Evolutionary conservation across 768 basidiomycete species (phyloP), one percentile per base, ranked within the genome.

Genomic region (Boletus coccyginus): DNA sequence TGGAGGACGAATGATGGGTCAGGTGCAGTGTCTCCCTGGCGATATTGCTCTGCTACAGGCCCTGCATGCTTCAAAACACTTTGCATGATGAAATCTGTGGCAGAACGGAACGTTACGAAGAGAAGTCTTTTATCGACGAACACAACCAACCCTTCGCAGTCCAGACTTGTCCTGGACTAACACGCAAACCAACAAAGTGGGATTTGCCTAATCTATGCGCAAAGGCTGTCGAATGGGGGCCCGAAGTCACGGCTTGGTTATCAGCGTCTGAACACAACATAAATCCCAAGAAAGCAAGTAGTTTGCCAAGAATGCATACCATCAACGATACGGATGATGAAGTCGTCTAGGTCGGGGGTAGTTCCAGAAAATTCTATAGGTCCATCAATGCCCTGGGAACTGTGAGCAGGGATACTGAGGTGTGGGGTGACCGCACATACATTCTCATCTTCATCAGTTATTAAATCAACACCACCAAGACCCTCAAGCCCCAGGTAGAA

Each of bases 401-500:
- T 32, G 48, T 62, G 19, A 63, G 53, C n/a, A 45, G 52, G 17
- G 12, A 44, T 51, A n/a, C 3, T 48, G 36, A 53, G 24, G n/a
- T 49, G 41, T 7, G 36, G n/a, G 46, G 36, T 19, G 21, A n/a
- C 33, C 40, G 17, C 16, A 70, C 82, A 24, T 61, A 93, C 92
- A 69, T 89, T 82, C 58, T 90, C 84, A 48, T 87, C 76, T 63
- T 87, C 85, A 33, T 87, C 85, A 0, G 84, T 88, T 48, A 90
- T 87, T 78, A 97, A 80, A 55, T 90, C 85, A 27, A 98, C 57
- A 3, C 81, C 85, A 14, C 96, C 94, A 2, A 94, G 74, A 0
- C 94, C 95, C 64, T 98, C 94, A 32, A 95, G 72, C 0, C 93
- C 94, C 60, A 89, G 74, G 66, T 98, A 96, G 67, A 93, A 96